These are phyloP conservation scores for Blastosporella zonata DNA, from an alignment of 1,284 basidiomycete species.

Conservation along the genomic window DNA sequence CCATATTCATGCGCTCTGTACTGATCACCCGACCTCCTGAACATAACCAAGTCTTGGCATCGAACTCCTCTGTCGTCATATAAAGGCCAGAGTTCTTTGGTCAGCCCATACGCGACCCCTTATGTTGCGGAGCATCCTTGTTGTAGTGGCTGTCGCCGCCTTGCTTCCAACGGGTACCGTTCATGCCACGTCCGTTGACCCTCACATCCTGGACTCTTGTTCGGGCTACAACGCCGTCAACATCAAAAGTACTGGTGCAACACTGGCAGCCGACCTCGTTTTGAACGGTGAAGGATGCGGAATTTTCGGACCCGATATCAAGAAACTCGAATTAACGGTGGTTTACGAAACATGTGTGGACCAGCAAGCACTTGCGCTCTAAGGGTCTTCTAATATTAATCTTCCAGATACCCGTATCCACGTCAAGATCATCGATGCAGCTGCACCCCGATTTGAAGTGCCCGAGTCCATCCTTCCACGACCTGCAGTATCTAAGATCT, in stretches of 20 bases:
- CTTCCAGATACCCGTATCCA: constrained; percentile 59
- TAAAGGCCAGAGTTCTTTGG: background rate
- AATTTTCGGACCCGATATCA: constrained; percentile 60
- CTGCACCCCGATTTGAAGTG: constrained; percentile 60
- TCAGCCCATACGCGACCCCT: background rate
- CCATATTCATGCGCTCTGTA: background rate
- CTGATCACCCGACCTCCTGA: constrained; percentile 10
- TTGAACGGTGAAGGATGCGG: constrained; percentile 58
- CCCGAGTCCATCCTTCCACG: constrained; percentile 64
- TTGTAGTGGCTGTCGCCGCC: background rate
- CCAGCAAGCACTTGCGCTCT: background rate
- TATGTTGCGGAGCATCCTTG: constrained; percentile 7
- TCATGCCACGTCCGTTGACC: constrained; percentile 11
- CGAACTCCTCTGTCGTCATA: background rate
- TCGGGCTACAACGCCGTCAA: constrained; percentile 50
- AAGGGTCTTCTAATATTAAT: background rate
- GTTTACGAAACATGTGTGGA: constrained; percentile 55
- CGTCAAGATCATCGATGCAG: constrained; percentile 67
- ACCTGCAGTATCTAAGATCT: constrained; percentile 36
- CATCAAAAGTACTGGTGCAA: constrained; percentile 32
- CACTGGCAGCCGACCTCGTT: constrained; percentile 50
- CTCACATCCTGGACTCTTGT: constrained; percentile 42
- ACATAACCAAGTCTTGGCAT: background rate
- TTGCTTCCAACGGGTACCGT: constrained; percentile 1
- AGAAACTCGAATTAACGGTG: constrained; percentile 49